Base-by-base conservation (phyloP, 2,329 filamentous ascomycete species). In the Diplodia intermedia region DNA sequence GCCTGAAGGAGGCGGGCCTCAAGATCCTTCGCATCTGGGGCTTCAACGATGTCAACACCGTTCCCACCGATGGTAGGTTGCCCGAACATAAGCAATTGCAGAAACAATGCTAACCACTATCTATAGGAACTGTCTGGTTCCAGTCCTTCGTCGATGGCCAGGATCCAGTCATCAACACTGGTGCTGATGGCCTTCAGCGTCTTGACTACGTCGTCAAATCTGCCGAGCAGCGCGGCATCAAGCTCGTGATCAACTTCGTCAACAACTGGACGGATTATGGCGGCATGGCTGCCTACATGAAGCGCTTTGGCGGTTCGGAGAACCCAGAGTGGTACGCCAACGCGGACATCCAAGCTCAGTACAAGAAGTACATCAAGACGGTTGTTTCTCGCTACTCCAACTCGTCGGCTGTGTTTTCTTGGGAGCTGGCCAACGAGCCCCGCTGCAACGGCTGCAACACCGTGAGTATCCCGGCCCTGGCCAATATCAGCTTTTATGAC, bases 261-360 rank as follows among this genome's bases (percentile, higher is more conserved):
- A 91, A 91, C 79, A 87, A 91, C 78, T 91, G 89, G 88, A 81
- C 81, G 55, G 89, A 91, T 73, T 90, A 89, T 53, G 88, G 88
- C 33, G 88, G 88, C 57, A 89, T 90, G 78, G 80, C 82, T 12
- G 85, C 85, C 1, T 90, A 89, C 72, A 82, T 83, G 54, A 79
- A 76, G 12, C 85, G 84, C 1, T 89, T 86, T 67, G 86, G 85
- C 47, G 84, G 83, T 26, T 78, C 75, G 61, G 75, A 75, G 67
- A 81, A 86, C 68, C 80, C 80, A 15, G 79, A 79, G 7, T 91
- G 87, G 83, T 91, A 88, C 77, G 86, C 83, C 23, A 84, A 85
- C 71, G 72, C 79, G 0, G 71, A 72, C 61, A 78, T 77, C 57
- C 78, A 80, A 76, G 73, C 79, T 0, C 84, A 88, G 67, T 91